phyloP scores from a whole-genome alignment of 352 stramenopile species.

The Stephanocyclus meneghinianus region DNA sequence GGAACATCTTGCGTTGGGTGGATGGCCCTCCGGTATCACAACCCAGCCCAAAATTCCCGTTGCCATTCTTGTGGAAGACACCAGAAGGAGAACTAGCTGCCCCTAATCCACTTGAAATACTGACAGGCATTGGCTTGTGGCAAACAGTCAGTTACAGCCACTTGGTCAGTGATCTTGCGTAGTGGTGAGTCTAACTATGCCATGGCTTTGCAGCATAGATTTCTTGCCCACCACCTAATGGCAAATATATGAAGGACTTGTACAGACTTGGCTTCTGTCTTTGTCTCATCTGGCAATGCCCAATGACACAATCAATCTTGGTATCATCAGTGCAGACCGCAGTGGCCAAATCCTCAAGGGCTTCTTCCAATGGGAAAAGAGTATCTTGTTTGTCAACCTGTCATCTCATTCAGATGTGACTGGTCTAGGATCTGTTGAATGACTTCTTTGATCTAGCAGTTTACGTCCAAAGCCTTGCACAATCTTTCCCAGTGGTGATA shows the following conservation, averaged over 20 bases:
- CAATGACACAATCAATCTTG: constrained; percentile 29
- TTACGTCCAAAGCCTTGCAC: too few species aligned
- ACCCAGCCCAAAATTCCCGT: not conserved
- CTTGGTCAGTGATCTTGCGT: constrained; percentile 11
- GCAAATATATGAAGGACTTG: constrained; percentile 3
- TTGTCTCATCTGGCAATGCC: constrained; percentile 17
- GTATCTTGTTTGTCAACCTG: too few species aligned
- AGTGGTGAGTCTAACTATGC: constrained; percentile 1
- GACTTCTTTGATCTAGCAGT: too few species aligned
- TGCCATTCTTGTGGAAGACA: constrained; percentile 20
- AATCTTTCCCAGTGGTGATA: too few species aligned
- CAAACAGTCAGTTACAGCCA: constrained; percentile 9
- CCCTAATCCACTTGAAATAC: constrained; percentile 47
- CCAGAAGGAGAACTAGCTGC: constrained; percentile 40
- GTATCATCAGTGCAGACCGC: constrained; percentile 32
- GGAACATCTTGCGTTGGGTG: not conserved
- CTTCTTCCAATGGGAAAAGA: not conserved
- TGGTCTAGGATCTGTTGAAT: too few species aligned
- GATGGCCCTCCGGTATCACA: not conserved
- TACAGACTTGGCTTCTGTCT: not conserved
- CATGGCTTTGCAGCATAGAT: not conserved
- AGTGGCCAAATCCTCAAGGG: not conserved
- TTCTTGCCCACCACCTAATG: constrained; percentile 4
- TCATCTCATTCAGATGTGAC: too few species aligned
- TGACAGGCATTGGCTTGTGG: not conserved